Evolutionary conservation across 768 basidiomycete species (phyloP).

Genomic region (Coprinopsis marcescibilis): DNA sequence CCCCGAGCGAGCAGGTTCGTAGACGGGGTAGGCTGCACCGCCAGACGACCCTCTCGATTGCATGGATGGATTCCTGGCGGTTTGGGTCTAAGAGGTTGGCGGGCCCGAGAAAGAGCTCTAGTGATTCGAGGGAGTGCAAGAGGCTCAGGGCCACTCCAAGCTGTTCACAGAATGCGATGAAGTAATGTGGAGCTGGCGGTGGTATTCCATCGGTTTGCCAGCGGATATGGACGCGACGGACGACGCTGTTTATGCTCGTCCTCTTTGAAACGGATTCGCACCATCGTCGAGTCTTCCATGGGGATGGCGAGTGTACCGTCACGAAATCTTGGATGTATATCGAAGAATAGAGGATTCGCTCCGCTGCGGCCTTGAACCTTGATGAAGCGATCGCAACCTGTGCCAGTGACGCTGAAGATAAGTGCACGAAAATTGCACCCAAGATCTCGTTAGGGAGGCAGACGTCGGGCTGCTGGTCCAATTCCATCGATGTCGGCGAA

Average conservation of each 20-base stretch:
- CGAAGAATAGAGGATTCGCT: slow-evolving; percentile 52
- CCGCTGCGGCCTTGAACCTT: slow-evolving; percentile 46
- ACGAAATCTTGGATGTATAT: slow-evolving; percentile 44
- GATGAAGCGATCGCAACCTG: slow-evolving; percentile 40
- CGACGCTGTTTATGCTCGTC: slow-evolving; percentile 39
- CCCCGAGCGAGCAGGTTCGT: slow-evolving; percentile 36
- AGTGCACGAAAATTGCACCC: slow-evolving; percentile 38
- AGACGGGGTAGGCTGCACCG: slow-evolving; percentile 35
- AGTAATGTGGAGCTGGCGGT: slow-evolving; percentile 21
- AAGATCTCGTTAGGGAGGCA: slow-evolving; percentile 55
- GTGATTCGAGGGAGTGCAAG: slow-evolving; percentile 41
- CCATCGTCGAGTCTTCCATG: slow-evolving; percentile 41
- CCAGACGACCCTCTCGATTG: slow-evolving; percentile 41
- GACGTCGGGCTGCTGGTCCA: slow-evolving; percentile 15
- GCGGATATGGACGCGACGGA: slow-evolving; percentile 44
- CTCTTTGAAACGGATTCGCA: slow-evolving; percentile 45
- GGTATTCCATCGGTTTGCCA: slow-evolving; percentile 45
- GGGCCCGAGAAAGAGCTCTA: slow-evolving; percentile 49
- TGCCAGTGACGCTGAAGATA: slow-evolving; percentile 32
- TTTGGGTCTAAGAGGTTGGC: slow-evolving; percentile 28
- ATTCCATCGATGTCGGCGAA: slow-evolving; percentile 1
- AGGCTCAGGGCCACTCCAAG: slow-evolving; percentile 31
- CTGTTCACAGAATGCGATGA: slow-evolving; percentile 34
- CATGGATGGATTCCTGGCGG: slow-evolving; percentile 27
- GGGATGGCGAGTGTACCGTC: slow-evolving; percentile 33